Base-by-base conservation (phyloP, 176 grass and related monocot genomes). In the Otatea glauca region DNA sequence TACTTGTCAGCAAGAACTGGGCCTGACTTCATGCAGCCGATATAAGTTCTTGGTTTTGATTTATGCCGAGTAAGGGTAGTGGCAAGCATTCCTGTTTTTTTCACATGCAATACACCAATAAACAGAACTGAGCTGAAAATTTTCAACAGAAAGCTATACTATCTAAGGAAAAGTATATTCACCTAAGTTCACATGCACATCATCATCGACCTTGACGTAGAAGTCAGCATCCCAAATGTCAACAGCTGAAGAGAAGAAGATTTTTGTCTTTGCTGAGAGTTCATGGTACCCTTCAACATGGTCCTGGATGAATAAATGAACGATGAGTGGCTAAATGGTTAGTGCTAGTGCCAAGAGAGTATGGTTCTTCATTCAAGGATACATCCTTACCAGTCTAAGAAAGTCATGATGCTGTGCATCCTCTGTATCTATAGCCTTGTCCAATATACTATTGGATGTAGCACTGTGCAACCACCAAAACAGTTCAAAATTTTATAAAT, bases 101-200 rank as follows among this genome's bases (percentile, higher is more conserved):
- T 56, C n/a, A 78, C 56, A 82, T 79, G 50, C 43, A 82, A 39
- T 44, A 43, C 43, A 84, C 24, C 27, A 68, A 56, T 63, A 70
- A 75, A 66, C 47, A 76, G 56, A 71, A 72, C 7, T 62, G 65
- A 53, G 5, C 68, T 43, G 62, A 23, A 47, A 58, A 56, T 65
- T 74, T 51, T 9, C n/a, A 74, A 75, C 53, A 75, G 15, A 43
- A 88, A 58, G 20, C 14, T 70, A 55, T 45, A 67, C 61, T 63
- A 15, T 29, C 9, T 24, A 76, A 84, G 56, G 42, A 68, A 74
- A 83, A 87, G 18, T 64, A 70, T 89, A 75, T 78, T 58, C 84
- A 98, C 95, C 95, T 93, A 98, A 88, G 74, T 98, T 98, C 21
- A 98, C 92, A 90, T 98, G 95, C 86, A 98, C 89, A 86, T 98